Evolutionary conservation across 2,329 filamentous ascomycete genomes (phyloP).

Genomic region (Septoria linicola): DNA sequence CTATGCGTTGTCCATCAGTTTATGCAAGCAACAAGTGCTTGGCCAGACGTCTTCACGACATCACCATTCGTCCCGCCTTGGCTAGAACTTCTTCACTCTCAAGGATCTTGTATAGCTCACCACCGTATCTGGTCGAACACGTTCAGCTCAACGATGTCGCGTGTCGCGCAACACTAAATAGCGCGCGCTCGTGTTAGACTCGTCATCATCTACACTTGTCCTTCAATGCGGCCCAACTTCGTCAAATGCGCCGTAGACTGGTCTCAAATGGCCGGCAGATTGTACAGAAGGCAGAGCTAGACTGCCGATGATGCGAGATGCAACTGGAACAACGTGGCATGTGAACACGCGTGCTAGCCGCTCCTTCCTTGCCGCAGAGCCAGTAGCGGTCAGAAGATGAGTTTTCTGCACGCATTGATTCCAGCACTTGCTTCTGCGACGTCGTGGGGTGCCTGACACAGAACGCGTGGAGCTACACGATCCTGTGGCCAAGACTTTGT

Average conservation of each 20-base stretch:
- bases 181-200: background rate
- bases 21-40: conserved; percentile 4
- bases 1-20: conserved; percentile 8
- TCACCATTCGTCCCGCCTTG: background rate
- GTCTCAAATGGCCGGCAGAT: background rate
- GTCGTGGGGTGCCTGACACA: background rate
- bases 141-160: background rate
- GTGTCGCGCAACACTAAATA: background rate
- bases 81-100: too few species aligned
- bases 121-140: too few species aligned
- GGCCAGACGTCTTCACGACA: conserved; percentile 13
- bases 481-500: conserved; percentile 1
- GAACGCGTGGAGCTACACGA: background rate
- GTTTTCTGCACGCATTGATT: conserved; percentile 1
- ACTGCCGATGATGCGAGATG: background rate
- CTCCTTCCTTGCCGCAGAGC: background rate
- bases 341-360: background rate
- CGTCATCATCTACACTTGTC: background rate
- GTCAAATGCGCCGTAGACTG: background rate
- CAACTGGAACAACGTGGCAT: conserved; percentile 17
- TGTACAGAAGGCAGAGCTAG: background rate
- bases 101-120: too few species aligned
- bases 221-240: background rate
- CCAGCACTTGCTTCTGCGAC: background rate
- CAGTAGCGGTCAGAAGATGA: background rate